phyloP scores from a whole-genome alignment of 1,284 basidiomycete genomes.

The Boletus sp. region DNA sequence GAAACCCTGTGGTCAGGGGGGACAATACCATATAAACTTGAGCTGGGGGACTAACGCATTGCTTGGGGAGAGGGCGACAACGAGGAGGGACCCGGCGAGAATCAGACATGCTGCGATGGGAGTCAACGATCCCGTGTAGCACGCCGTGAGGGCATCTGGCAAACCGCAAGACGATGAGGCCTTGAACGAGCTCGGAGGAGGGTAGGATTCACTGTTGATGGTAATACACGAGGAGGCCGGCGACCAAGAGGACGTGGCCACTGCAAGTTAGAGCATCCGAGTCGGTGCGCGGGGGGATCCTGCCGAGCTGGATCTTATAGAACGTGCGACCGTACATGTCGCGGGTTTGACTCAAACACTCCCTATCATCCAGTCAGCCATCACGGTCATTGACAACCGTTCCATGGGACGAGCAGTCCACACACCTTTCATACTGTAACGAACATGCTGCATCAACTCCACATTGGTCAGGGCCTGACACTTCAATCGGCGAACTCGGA shows the following conservation, averaged over 20 bases:
- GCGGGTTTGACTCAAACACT: not conserved
- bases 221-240: constrained; percentile 17
- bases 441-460: not conserved
- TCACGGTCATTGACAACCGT: constrained; percentile 2
- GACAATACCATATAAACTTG: constrained; percentile 41
- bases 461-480: not conserved
- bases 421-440: not conserved
- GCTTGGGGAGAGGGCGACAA: constrained; percentile 22
- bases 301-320: constrained; percentile 15
- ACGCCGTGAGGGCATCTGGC: constrained; percentile 24
- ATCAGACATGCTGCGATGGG: constrained; percentile 27
- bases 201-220: constrained; percentile 15
- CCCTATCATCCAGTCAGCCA: not conserved
- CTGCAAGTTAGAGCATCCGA: constrained; percentile 8
- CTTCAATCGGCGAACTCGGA: too few relatives aligned
- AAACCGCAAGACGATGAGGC: constrained; percentile 7
- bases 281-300: not conserved
- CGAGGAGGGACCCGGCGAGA: constrained; percentile 23
- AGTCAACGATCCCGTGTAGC: constrained; percentile 31
- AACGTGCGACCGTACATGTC: constrained; percentile 20
- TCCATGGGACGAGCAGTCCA: not conserved
- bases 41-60: constrained; percentile 38
- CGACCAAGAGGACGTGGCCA: constrained; percentile 15
- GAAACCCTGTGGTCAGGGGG: constrained; percentile 15
- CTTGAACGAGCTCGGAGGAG: not conserved